Percentiles rank a stretch among this genome's conserved stretches.
Evolutionary conservation across 78 protist genomes (phyloP).

Genomic region (Dictyostelium discoideum): dicty_2.7 NC_007088.5:5358501-5359000

Average conservation of each 20-base stretch:
- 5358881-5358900: background rate
- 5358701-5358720: background rate
- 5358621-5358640: background rate
- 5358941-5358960: slow-evolving; percentile 60
- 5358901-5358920: background rate
- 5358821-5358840: background rate
- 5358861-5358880: background rate
- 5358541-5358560: too few species aligned
- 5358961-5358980: slow-evolving; percentile 62
- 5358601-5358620: background rate
- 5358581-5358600: background rate
- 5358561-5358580: too few species aligned
- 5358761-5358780: slow-evolving; percentile 5
- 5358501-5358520: too few species aligned
- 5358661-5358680: background rate
- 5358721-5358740: slow-evolving; percentile 5
- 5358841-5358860: slow-evolving; percentile 15
- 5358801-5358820: slow-evolving; percentile 26
- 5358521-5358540: background rate
- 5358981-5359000: slow-evolving; percentile 3
- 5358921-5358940: slow-evolving; percentile 3
- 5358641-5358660: background rate
- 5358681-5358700: slow-evolving; percentile 14
- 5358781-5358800: slow-evolving; percentile 18
- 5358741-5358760: background rate